Base-by-base conservation (phyloP, 345 rosid genomes). In the Pistacia integerrima region DNA sequence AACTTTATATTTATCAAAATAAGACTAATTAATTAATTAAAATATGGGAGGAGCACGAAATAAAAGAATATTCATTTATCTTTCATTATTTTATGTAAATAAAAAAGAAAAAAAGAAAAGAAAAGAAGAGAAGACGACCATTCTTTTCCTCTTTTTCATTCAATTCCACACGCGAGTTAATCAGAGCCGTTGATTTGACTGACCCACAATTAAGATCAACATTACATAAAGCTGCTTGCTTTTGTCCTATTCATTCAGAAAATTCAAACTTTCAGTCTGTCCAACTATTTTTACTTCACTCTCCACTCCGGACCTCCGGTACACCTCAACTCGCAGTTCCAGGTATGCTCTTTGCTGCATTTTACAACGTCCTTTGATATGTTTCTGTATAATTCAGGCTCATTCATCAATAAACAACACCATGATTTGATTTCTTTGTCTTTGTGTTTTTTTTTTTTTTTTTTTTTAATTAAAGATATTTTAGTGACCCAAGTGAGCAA, bases 211-310 rank as follows among this genome's bases (percentile, higher is more conserved):
- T 11, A 72, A 8, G 75, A 59, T 46, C 28, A 41, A 62, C 18
- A 49, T 11, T 36, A 12, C n/a, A 28, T 46, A 65, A 73, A 33
- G 76, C 76, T 73, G 74, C 35, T 16, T 35, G 49, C 30, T 62
- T 73, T 62, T 62, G 76, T 63, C 59, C 20, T 33, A 38, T 18
- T 18, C 18, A 64, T 49, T 18, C 18, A 64, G 33, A 51, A 63
- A 73, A 30, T 63, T 63, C 76, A 73, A 73, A 73, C 76, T 63
- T 33, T 30, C 76, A 51, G 3, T 73, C 76, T 63, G 49, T 11
- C 14, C 28, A 60, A 55, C 57, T 44, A 14, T 46, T 55, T 11
- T 16, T 30, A 38, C 64, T 36, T n/a, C 54, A 70, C 69, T 49
- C 76, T 63, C 17, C 57, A 12, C 18, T 60, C 69, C 61, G 41